Conservation (phyloP, 2,329 filamentous ascomycete species). For the Cladosporium sphaerospermum region DNA sequence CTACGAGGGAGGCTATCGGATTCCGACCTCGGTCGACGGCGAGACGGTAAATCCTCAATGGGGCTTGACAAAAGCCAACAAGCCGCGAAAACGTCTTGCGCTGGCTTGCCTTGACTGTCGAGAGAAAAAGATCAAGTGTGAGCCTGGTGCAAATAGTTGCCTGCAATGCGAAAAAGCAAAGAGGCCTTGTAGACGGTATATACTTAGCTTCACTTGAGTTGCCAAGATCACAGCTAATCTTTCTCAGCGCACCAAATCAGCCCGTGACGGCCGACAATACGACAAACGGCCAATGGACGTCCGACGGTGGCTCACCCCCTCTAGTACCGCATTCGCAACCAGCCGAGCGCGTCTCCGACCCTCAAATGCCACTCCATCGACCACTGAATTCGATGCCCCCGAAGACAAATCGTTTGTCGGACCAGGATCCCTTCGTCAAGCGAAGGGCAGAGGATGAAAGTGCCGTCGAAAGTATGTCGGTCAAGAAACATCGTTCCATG, state of each 20-base stretch:
- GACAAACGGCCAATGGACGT: constrained; percentile 14
- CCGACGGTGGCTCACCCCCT: constrained; percentile 20
- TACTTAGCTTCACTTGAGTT: not conserved
- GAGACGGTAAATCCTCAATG: constrained; percentile 84
- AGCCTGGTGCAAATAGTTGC: constrained; percentile 80
- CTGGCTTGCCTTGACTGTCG: constrained; percentile 90
- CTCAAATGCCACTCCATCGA: constrained; percentile 12
- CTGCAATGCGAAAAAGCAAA: constrained; percentile 91
- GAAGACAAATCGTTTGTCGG: constrained; percentile 11
- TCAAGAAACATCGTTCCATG: constrained; percentile 27
- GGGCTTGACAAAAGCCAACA: constrained; percentile 91
- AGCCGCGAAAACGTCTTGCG: constrained; percentile 82
- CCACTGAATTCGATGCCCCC: not conserved
- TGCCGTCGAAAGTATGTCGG: constrained; percentile 15
- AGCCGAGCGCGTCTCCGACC: constrained; percentile 13
- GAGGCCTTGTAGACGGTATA: constrained; percentile 71
- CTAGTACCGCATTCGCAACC: constrained; percentile 10
- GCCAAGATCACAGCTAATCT: not conserved
- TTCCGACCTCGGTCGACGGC: constrained; percentile 59
- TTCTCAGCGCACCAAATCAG: constrained; percentile 22
- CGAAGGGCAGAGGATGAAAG: constrained; percentile 24
- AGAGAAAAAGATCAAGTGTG: constrained; percentile 97
- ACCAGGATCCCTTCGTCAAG: constrained; percentile 21
- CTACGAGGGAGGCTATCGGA: constrained; percentile 28
- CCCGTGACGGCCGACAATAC: constrained; percentile 21